Evolutionary conservation across 768 basidiomycete species (phyloP).

Genomic region (Podaxis carcinomalis): DNA sequence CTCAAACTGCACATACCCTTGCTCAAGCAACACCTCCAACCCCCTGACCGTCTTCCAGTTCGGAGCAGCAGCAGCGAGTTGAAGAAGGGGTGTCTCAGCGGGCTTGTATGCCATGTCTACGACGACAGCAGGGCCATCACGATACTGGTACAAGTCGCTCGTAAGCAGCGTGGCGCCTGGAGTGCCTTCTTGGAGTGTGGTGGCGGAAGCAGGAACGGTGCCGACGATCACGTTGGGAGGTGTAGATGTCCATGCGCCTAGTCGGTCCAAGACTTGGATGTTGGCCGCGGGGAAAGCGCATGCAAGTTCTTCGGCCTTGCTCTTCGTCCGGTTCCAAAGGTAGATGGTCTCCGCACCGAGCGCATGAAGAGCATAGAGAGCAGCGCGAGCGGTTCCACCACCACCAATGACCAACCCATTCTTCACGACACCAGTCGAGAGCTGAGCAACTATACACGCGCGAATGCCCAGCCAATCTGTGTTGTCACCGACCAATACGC

Average conservation of each 20-base stretch:
- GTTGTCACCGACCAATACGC: slow-evolving; percentile 83
- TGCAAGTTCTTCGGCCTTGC: slow-evolving; percentile 69
- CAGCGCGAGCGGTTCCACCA: slow-evolving; percentile 92
- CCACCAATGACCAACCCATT: slow-evolving; percentile 88
- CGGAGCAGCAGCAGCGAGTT: slow-evolving; percentile 46
- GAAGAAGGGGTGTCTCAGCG: slow-evolving; percentile 74
- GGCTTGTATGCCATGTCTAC: slow-evolving; percentile 97
- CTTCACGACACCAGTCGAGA: slow-evolving; percentile 32
- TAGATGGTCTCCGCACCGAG: slow-evolving; percentile 71
- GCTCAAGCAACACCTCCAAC: slow-evolving; percentile 81
- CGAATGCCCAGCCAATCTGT: slow-evolving; percentile 94
- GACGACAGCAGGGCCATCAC: slow-evolving; percentile 53
- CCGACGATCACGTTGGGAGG: slow-evolving; percentile 78
- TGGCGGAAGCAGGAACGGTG: slow-evolving; percentile 78
- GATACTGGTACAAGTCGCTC: slow-evolving; percentile 48
- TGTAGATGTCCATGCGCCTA: slow-evolving; percentile 48
- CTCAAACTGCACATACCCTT: slow-evolving; percentile 84
- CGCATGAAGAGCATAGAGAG: slow-evolving; percentile 80
- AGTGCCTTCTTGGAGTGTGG: slow-evolving; percentile 26
- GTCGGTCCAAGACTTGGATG: slow-evolving; percentile 54
- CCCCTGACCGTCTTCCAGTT: slow-evolving; percentile 77
- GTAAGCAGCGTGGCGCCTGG: slow-evolving; percentile 48
- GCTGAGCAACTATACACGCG: slow-evolving; percentile 42
- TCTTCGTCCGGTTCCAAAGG: slow-evolving; percentile 80
- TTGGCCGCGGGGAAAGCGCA: slow-evolving; percentile 60